Evolutionary conservation across 805 yeast genomes (phyloP), one percentile per base, ranked within the genome.

Genomic region (Teunomyces panamensis): DNA sequence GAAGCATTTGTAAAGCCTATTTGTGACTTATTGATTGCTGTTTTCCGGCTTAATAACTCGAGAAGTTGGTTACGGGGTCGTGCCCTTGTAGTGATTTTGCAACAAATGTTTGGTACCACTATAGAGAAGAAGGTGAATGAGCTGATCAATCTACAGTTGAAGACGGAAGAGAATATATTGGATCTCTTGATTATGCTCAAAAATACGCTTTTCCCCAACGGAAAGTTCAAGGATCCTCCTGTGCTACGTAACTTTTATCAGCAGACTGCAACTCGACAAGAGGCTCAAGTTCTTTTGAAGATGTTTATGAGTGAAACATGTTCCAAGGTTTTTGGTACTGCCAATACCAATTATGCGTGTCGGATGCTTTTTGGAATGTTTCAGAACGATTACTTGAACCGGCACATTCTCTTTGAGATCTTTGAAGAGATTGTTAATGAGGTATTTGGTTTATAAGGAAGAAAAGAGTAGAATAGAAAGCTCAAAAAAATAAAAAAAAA

Each of bases 71-170:
- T 91, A 1, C 71, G 96, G 45, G 97, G 96, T 0, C 73, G 90
- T 39, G 96, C 97, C 0, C 73, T 89, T 7, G 75, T 90, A 33
- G 82, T 89, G 4, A 80, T 91, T 3, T 67, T 91, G 45, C 97
- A 90, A 63, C 96, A 89, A 61, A 64, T 91, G 1, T 74, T 91
- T 33, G 97, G 97, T 0, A 87, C 92, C 2, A 86, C 97, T 0
- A 84, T 91, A 44, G 97, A 91, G 59, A 84, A 81, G 59, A 80
- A 78, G 46, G 75, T 82, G 4, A 67, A 83, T 35, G 73, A 75
- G 27, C 68, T 68, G 49, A 63, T 79, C 29, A 68, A 71, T 33
- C 57, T 56, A 17, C 62, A 59, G 30, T 16, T 69, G 5, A 51
- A 71, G 33, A 69, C 72, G 8, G 82, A 79, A 41, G 74, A 69